Percentiles rank a stretch among this genome's conserved stretches.
These are phyloP conservation scores for Neonectria faginata DNA, from an alignment of 2,329 filamentous ascomycete species.

Conservation along the genomic window DNA sequence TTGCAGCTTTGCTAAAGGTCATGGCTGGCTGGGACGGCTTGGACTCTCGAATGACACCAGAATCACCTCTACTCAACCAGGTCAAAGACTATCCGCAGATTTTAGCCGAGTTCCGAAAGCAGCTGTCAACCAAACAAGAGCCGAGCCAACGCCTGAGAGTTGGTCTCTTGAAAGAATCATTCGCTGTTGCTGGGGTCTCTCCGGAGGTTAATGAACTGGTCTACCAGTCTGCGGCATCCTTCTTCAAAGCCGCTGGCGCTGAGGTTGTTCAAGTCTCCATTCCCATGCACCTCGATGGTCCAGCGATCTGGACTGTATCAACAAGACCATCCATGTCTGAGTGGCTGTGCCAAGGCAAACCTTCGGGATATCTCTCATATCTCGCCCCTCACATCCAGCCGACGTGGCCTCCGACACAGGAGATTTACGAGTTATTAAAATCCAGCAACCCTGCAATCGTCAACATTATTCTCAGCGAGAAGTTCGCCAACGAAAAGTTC, in stretches of 20 bases:
- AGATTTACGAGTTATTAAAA: constrained; percentile 56
- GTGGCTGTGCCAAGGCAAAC: constrained; percentile 47
- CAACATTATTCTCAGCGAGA: constrained; percentile 60
- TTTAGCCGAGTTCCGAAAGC: constrained; percentile 27
- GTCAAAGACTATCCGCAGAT: constrained; percentile 51
- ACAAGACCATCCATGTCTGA: constrained; percentile 51
- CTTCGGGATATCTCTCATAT: constrained; percentile 50
- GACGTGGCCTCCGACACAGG: constrained; percentile 54
- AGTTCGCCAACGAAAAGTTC: constrained; percentile 43
- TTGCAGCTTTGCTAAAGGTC: constrained; percentile 46
- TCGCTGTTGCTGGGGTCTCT: constrained; percentile 54
- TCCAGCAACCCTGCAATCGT: constrained; percentile 58
- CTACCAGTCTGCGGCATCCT: constrained; percentile 46
- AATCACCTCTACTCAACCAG: constrained; percentile 50
- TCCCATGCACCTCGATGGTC: constrained; percentile 60
- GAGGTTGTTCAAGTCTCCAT: constrained; percentile 59
- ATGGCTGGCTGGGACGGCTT: constrained; percentile 60
- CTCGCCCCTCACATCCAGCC: constrained; percentile 49
- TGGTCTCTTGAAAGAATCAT: constrained; percentile 59
- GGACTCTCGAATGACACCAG: constrained; percentile 56
- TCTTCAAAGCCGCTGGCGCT: constrained; percentile 56
- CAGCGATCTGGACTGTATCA: constrained; percentile 49
- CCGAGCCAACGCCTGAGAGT: constrained; percentile 51
- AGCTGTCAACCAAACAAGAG: constrained; percentile 23
- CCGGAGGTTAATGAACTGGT: constrained; percentile 55